These are phyloP conservation scores for Bryoerythrophyllum caledonicum DNA, from an alignment of 225 moss, liverwort and hornwort genomes.

Conservation along the genomic window DNA sequence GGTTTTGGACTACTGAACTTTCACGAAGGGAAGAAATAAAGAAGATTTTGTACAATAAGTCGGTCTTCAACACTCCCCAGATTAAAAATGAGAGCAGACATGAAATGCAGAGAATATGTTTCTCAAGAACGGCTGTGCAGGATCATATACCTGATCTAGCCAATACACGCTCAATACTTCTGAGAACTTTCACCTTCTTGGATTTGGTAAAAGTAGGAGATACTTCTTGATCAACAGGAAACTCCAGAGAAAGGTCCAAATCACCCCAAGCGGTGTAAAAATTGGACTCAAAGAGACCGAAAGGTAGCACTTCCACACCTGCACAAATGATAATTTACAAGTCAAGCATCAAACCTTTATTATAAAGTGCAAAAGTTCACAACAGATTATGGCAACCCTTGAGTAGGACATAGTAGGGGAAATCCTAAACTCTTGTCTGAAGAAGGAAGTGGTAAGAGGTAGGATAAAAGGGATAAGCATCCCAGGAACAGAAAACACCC, in stretches of 20 bases:
- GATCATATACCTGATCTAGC: slow-evolving; percentile 35
- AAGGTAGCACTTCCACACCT: slow-evolving; percentile 51
- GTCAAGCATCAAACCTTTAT: background rate
- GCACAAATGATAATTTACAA: slow-evolving; percentile 7
- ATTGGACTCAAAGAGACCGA: slow-evolving; percentile 52
- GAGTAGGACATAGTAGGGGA: background rate
- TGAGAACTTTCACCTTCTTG: slow-evolving; percentile 45
- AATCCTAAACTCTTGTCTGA: too few species aligned
- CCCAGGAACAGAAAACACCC: too few species aligned
- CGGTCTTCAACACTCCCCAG: slow-evolving; percentile 1
- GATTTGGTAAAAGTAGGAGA: slow-evolving; percentile 41
- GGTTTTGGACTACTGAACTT: background rate
- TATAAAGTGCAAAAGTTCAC: slow-evolving; percentile 5
- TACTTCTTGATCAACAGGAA: slow-evolving; percentile 37
- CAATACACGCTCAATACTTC: slow-evolving; percentile 46
- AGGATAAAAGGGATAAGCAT: too few species aligned
- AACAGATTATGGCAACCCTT: slow-evolving; percentile 5
- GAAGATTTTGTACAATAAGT: background rate
- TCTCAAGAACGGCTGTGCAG: background rate
- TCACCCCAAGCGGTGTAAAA: slow-evolving; percentile 52
- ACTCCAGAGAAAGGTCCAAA: slow-evolving; percentile 51
- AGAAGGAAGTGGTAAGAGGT: too few species aligned
- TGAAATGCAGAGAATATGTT: slow-evolving; percentile 18
- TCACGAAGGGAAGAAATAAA: background rate
- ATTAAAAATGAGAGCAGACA: slow-evolving; percentile 11